Evolutionary conservation across 2,329 filamentous ascomycete species (phyloP), one percentile per base, ranked within the genome.

Genomic region (Mycogone perniciosa): DNA sequence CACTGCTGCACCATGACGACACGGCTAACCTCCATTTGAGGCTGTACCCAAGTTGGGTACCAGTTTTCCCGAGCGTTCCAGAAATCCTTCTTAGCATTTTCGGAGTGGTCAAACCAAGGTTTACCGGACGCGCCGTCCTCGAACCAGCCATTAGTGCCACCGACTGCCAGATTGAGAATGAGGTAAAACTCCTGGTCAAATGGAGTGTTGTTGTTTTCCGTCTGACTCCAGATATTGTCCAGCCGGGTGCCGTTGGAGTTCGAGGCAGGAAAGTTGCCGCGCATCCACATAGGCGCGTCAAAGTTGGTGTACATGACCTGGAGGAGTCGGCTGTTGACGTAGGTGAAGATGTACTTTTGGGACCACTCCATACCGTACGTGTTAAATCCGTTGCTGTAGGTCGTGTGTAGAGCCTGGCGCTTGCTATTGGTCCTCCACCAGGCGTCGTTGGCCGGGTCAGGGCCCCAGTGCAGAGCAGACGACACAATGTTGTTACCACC

Each of bases 401-500:
- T 88, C 5, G 84, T 88, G 71, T 89, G 88, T 31, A 89, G 75
- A 8, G 87, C 84, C 55, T 77, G 71, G 48, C 82, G 81, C 75
- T 91, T 92, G 63, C 85, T 82, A 66, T 90, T 91, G 55, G 87
- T 92, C 58, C 81, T 79, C 86, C 86, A 93, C 85, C 85, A 95
- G 9, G 77, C 88, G 64, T 95, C 87, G 62, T 88, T 84, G 53
- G 73, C 76, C 4, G 74, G 59, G 60, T 88, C 77, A 1, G 88
- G 89, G 1, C 89, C 89, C 84, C 88, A 95, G 70, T 95, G 89
- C 31, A 95, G 75, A 2, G 88, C 79, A 2, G 87, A 91, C 1
- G 85, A 86, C 50, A 86, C 75, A 62, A 93, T 85, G 67, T 93
- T 85, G 73, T 90, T 89, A 57, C 89, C 89, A 41, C 89, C 89